Percentiles rank a stretch among this genome's conserved stretches.
Conservation (phyloP, 768 basidiomycete genomes). For the Amanita muscaria region DNA sequence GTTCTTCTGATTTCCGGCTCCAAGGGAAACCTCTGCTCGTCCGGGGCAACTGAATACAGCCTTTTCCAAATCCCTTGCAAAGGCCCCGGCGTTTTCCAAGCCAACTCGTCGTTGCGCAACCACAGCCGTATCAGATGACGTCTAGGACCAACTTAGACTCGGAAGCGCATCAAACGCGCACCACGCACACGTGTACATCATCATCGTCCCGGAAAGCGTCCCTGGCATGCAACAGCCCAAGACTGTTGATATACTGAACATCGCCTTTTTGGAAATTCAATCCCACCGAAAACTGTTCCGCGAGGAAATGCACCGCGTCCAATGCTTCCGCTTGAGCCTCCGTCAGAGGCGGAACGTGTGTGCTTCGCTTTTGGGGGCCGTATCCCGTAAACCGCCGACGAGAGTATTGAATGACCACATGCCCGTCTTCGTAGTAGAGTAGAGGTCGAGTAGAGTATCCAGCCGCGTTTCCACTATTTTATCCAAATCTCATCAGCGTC, state of each 20-base stretch:
- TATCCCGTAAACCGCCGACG: conserved; percentile 36
- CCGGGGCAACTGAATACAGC: conserved; percentile 29
- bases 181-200: conserved; percentile 30
- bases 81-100: conserved; percentile 33
- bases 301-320: conserved; percentile 35
- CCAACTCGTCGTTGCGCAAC: conserved; percentile 36
- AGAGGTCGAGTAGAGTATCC: conserved; percentile 30
- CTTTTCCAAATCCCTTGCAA: conserved; percentile 30
- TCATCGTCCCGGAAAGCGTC: conserved; percentile 34
- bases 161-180: too few species aligned
- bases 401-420: conserved; percentile 37
- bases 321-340: conserved; percentile 42
- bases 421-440: conserved; percentile 29
- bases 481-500: background rate
- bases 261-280: conserved; percentile 42
- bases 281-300: conserved; percentile 32
- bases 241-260: conserved; percentile 40
- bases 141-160: conserved; percentile 18
- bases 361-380: conserved; percentile 23
- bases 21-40: conserved; percentile 35
- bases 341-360: conserved; percentile 35
- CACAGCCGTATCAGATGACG: conserved; percentile 37
- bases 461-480: conserved; percentile 23
- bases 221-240: conserved; percentile 35
- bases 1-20: conserved; percentile 36